Evolutionary conservation across 306 rosid species (phyloP).

Genomic region (Inga laurina): DNA sequence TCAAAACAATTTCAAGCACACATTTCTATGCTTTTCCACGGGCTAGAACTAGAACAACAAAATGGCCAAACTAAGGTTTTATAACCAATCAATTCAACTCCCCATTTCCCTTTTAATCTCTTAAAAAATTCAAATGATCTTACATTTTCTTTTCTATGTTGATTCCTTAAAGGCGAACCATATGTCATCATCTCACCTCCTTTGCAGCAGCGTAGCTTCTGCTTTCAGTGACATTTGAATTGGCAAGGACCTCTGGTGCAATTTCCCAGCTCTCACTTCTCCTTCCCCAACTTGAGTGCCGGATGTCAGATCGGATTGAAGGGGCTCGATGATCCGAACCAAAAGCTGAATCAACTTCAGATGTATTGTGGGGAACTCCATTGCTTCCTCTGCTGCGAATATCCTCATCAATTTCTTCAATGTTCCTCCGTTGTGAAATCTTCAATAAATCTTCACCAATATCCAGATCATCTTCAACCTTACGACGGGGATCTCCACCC

Average conservation of each 20-base stretch:
- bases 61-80: constrained; percentile 25
- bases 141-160: constrained; percentile 22
- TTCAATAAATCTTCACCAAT: constrained; percentile 90
- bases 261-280: constrained; percentile 86
- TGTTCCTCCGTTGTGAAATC: constrained; percentile 88
- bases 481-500: constrained; percentile 70
- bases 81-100: constrained; percentile 36
- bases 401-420: constrained; percentile 76
- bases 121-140: constrained; percentile 35
- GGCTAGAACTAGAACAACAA: constrained; percentile 43
- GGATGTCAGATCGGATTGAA: constrained; percentile 68
- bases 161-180: constrained; percentile 29
- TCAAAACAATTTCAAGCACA: constrained; percentile 57
- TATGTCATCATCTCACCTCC: constrained; percentile 45
- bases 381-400: constrained; percentile 72
- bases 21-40: constrained; percentile 46
- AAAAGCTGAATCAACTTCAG: constrained; percentile 68
- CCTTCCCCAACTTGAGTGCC: constrained; percentile 86
- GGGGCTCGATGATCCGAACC: constrained; percentile 79
- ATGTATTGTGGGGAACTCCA: constrained; percentile 55
- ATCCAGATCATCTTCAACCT: constrained; percentile 88
- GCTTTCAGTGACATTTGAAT: constrained; percentile 69
- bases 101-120: constrained; percentile 34
- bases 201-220: constrained; percentile 58
- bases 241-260: constrained; percentile 61